phyloP scores from a whole-genome alignment of 78 protist species.

The Carpediemonas membranifera region DNA sequence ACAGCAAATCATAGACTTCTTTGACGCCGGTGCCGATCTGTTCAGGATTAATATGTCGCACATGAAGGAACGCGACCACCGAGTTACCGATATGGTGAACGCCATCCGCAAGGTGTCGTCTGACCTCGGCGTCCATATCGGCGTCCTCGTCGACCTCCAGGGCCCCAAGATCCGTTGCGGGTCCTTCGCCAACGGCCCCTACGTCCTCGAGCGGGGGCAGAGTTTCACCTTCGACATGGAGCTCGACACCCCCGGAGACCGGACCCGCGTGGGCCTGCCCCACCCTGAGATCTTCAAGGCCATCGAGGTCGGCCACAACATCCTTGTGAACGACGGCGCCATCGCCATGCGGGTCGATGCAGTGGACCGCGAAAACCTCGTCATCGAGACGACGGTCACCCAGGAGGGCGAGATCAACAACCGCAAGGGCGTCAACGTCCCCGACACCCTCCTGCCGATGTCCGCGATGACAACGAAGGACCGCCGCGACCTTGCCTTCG shows the following conservation, averaged over 20 bases:
- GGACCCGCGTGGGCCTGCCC: constrained; percentile 1
- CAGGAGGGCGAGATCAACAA: constrained; percentile 46
- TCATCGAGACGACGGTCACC: constrained; percentile 14
- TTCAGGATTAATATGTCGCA: no score
- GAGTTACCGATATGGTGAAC: no score
- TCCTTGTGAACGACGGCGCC: constrained; percentile 22
- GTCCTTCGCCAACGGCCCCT: background rate
- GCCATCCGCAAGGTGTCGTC: constrained; percentile 14
- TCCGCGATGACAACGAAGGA: constrained; percentile 66
- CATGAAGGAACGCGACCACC: no score
- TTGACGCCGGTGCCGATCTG: no score
- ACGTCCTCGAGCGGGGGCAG: background rate
- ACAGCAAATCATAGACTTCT: no score
- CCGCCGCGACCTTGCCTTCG: constrained; percentile 16
- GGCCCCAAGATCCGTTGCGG: constrained; percentile 29
- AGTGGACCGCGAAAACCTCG: background rate
- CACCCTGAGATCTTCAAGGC: no score
- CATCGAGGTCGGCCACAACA: no score
- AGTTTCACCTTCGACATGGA: background rate
- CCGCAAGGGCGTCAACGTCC: constrained; percentile 63
- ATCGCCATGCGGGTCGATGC: background rate
- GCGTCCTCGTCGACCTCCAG: constrained; percentile 13
- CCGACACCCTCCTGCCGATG: constrained; percentile 38
- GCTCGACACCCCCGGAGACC: background rate
- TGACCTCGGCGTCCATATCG: background rate